These are phyloP conservation scores for Kuraishia hungarica DNA, from an alignment of 805 yeast genomes.

Conservation along the genomic window DNA sequence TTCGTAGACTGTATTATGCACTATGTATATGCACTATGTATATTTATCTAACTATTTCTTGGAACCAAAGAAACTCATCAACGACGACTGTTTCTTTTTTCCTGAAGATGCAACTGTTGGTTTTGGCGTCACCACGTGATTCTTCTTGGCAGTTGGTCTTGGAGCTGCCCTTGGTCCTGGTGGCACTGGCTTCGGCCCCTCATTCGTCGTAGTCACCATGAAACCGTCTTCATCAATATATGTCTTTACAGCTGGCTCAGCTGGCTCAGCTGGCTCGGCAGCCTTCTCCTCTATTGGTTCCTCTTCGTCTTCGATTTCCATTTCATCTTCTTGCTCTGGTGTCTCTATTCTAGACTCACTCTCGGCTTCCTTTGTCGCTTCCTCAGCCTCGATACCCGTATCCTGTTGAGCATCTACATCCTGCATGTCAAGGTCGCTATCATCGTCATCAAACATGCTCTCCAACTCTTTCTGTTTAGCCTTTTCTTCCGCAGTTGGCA, in stretches of 20 bases:
- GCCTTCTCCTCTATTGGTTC: constrained; percentile 1
- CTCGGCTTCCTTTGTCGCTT: constrained; percentile 2
- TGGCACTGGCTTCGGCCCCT: background rate
- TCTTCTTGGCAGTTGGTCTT: constrained; percentile 4
- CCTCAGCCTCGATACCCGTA: background rate
- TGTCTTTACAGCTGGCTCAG: constrained; percentile 7
- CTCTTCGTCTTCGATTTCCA: background rate
- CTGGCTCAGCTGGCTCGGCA: background rate
- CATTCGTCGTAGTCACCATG: constrained; percentile 26
- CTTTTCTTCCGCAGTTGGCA: constrained; percentile 1
- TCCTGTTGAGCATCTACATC: constrained; percentile 1
- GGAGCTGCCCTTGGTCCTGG: constrained; percentile 13
- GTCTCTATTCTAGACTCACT: constrained; percentile 7
- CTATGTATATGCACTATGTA: background rate
- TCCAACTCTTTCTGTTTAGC: constrained; percentile 1
- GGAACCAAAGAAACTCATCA: constrained; percentile 41
- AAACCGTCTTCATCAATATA: constrained; percentile 45
- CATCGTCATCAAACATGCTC: constrained; percentile 4
- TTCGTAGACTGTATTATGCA: too few species aligned
- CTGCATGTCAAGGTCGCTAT: background rate
- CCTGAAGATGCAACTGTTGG: constrained; percentile 4
- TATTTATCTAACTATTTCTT: constrained; percentile 12
- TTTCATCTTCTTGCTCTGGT: constrained; percentile 5
- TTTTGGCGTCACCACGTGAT: background rate
- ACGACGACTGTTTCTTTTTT: constrained; percentile 29